Percentiles rank a stretch among this genome's conserved stretches.
phyloP scores from a whole-genome alignment of 2,329 filamentous ascomycete genomes.

The Penicillium italicum region DNA sequence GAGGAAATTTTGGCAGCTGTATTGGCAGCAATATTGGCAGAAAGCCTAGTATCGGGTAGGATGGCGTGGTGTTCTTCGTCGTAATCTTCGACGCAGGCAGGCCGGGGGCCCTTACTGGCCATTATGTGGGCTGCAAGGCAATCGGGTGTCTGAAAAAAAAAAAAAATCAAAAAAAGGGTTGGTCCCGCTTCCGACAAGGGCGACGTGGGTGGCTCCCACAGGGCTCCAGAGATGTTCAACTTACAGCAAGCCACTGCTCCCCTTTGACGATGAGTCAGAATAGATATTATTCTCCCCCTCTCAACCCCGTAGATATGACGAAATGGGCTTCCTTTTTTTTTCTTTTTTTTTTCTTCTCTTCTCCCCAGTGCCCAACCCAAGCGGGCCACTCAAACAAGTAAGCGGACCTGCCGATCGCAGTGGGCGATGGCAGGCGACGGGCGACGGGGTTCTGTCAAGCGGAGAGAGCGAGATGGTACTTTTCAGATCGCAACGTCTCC shows the following conservation, averaged over 20 bases:
- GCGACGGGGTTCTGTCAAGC: constrained; percentile 29
- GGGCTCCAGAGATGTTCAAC: constrained; percentile 12
- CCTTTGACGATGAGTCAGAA: constrained; percentile 14
- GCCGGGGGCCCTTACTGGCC: constrained; percentile 39
- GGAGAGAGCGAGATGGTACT: constrained; percentile 26
- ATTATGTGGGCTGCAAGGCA: constrained; percentile 30
- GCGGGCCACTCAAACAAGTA: constrained; percentile 18
- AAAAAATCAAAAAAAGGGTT: constrained; percentile 23
- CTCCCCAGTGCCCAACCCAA: constrained; percentile 17
- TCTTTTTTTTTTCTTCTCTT: constrained; percentile 10
- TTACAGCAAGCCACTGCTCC: constrained; percentile 23
- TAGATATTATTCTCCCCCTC: constrained; percentile 12
- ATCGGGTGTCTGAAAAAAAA: constrained; percentile 23
- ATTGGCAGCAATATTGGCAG: constrained; percentile 44
- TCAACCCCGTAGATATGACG: constrained; percentile 7
- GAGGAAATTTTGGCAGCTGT: constrained; percentile 47
- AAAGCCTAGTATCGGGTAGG: constrained; percentile 47
- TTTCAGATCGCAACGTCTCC: constrained; percentile 34
- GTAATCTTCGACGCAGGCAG: constrained; percentile 48
- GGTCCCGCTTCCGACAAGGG: constrained; percentile 18
- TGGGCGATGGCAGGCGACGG: constrained; percentile 27
- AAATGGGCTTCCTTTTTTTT: not conserved
- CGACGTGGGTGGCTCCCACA: constrained; percentile 19
- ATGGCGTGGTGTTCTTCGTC: constrained; percentile 45
- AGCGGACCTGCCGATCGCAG: constrained; percentile 30